These are phyloP conservation scores for Candida caryicola DNA, from an alignment of 805 yeast genomes.

Conservation along the genomic window DNA sequence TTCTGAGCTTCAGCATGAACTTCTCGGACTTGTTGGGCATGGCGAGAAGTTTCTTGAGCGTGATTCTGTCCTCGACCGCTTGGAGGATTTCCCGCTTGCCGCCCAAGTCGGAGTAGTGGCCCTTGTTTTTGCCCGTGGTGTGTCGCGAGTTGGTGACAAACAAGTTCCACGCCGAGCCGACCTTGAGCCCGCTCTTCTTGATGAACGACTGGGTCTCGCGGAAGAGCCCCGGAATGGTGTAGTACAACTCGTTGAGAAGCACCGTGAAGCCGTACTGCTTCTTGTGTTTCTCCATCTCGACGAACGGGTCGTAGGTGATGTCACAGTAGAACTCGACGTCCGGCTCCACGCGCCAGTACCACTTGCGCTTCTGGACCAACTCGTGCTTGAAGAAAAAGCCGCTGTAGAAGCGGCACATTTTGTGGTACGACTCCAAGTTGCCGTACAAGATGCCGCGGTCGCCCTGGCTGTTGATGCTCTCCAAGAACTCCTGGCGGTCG, in stretches of 20 bases:
- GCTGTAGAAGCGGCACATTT: conserved; percentile 92
- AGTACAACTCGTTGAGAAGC: conserved; percentile 69
- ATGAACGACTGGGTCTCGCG: conserved; percentile 67
- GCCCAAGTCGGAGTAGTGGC: conserved; percentile 22
- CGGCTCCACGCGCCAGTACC: conserved; percentile 98
- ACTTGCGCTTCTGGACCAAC: conserved; percentile 64
- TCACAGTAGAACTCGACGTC: conserved; percentile 89
- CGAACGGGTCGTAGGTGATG: conserved; percentile 85
- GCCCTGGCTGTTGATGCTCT: conserved; percentile 69
- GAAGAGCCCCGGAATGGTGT: conserved; percentile 81
- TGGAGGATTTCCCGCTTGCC: conserved; percentile 18
- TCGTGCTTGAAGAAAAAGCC: conserved; percentile 83
- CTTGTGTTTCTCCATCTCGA: conserved; percentile 64
- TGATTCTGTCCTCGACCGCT: conserved; percentile 27
- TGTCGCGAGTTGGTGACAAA: conserved; percentile 43
- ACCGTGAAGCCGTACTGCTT: conserved; percentile 87
- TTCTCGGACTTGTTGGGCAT: conserved; percentile 21
- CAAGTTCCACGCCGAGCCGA: conserved; percentile 69
- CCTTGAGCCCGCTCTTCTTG: conserved; percentile 38
- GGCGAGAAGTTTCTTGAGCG: conserved; percentile 21
- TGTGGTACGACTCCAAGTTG: conserved; percentile 75
- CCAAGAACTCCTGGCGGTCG: conserved; percentile 46
- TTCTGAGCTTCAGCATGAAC: conserved; percentile 12
- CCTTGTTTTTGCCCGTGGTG: conserved; percentile 20
- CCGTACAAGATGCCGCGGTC: conserved; percentile 86